Conservation (phyloP, 2,329 filamentous ascomycete species). For the Trichoderma koningiopsis region DNA sequence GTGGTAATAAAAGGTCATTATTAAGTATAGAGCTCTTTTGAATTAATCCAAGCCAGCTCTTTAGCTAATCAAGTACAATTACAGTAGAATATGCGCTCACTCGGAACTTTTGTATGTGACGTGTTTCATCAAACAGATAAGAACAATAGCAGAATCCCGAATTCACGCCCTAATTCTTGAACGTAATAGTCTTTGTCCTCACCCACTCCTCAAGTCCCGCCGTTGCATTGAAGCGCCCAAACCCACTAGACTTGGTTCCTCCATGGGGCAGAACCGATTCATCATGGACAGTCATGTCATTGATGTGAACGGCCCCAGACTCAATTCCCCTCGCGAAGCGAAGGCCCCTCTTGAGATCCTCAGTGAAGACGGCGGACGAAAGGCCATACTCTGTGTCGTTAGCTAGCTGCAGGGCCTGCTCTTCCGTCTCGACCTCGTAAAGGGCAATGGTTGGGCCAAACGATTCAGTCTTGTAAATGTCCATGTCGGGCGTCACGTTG, state of each 20-base stretch:
- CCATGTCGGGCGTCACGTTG: constrained; percentile 65
- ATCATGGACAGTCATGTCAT: constrained; percentile 66
- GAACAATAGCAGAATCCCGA: not conserved
- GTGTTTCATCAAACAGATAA: not conserved
- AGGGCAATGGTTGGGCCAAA: constrained; percentile 77
- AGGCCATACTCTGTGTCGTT: constrained; percentile 85
- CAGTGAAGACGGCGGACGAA: constrained; percentile 70
- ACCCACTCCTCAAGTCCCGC: constrained; percentile 63
- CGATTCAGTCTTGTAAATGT: constrained; percentile 72
- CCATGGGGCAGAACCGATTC: constrained; percentile 66
- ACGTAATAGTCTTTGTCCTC: constrained; percentile 65
- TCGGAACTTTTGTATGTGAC: not conserved
- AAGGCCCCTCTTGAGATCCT: constrained; percentile 62
- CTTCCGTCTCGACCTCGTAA: constrained; percentile 65
- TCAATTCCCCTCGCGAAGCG: constrained; percentile 65
- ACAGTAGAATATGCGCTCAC: not conserved
- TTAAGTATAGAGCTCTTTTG: not conserved
- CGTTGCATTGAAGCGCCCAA: constrained; percentile 60
- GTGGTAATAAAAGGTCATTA: not conserved
- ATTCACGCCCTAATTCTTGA: constrained; percentile 38
- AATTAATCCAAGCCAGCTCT: not conserved
- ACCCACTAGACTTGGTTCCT: constrained; percentile 65
- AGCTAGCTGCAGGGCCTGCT: constrained; percentile 71
- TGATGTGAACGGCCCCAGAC: constrained; percentile 69
- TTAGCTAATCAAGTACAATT: not conserved